Evolutionary conservation across 78 protist species (phyloP).

Genomic region (Isochrysis galbana): DNA sequence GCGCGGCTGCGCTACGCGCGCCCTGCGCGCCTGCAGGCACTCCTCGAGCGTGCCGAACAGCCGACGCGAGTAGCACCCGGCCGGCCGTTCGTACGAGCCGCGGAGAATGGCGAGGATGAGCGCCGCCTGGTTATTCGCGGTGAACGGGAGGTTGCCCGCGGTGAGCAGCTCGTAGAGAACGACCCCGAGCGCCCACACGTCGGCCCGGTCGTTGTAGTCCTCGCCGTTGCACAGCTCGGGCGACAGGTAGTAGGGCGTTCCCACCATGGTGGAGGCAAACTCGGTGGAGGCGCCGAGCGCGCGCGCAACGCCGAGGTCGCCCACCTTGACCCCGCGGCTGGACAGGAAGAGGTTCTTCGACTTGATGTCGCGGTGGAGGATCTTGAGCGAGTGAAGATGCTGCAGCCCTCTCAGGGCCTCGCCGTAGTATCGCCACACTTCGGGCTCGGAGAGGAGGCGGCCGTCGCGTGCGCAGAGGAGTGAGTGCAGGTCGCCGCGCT

Average conservation of each 20-base stretch:
- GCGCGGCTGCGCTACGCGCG: no score
- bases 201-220: conserved; percentile 73
- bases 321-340: conserved; percentile 23
- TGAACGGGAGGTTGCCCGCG: not conserved
- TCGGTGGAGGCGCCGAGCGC: conserved; percentile 15
- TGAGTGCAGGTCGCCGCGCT: conserved; percentile 3
- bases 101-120: not conserved
- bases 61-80: not conserved
- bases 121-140: conserved; percentile 2
- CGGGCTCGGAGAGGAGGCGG: no score
- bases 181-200: conserved; percentile 75
- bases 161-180: conserved; percentile 30
- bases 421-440: no score
- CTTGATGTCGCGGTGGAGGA: conserved; percentile 55
- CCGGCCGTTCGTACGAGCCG: not conserved
- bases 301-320: conserved; percentile 64
- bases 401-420: no score
- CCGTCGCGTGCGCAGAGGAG: no score
- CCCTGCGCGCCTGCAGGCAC: conserved; percentile 3
- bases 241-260: conserved; percentile 80
- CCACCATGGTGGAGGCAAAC: conserved; percentile 47
- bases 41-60: not conserved
- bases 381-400: conserved; percentile 28
- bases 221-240: conserved; percentile 78
- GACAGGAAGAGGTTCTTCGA: conserved; percentile 31